Base-by-base conservation (phyloP, 495 filamentous ascomycete genomes). In the Aspergillus biplanus region DNA sequence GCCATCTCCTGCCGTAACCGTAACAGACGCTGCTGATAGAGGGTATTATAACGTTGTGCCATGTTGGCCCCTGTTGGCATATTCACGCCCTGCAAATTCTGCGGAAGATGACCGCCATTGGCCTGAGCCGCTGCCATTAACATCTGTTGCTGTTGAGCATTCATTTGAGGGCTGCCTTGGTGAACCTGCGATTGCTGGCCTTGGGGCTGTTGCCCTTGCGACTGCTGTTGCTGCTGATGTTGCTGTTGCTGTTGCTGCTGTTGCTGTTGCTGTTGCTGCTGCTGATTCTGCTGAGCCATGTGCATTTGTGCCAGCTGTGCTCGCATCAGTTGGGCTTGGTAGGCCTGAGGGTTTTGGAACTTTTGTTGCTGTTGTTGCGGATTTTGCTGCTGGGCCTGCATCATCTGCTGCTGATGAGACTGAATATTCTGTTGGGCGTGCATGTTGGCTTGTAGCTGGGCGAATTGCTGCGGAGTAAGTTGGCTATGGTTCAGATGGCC, bases 351-450 rank as follows among this genome's bases (percentile, higher is more conserved):
- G n/a, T 74, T 71, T 6, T 71, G 73, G 44, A 75, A 73, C 31
- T 73, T 70, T 33, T 73, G 75, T 50, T 77, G 71, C 32, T 77
- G 78, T 39, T 76, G 52, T 58, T 62, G 74, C 65, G 78, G 77
- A 46, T 78, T 75, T 32, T 84, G 79, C 27, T 77, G 75, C 52
- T 78, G 70, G 39, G 68, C 72, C 16, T 76, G 79, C 52, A 78
- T 52, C 63, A 66, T 74, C 64, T 78, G 77, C 52, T 80, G 78
- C 32, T 85, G 79, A 63, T 78, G 76, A 4, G 73, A 71, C 52
- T 79, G 78, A 46, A 84, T 79, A 21, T 85, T 85, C 52, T 86
- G 86, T 66, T 87, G 84, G 15, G 81, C 78, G 15, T 82, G 82
- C 33, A 75, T 75, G 52, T 72, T 77, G 27, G 80, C 78, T 44